A percentile compares a stretch with the other conserved stretches of the same genome.
Conservation (phyloP, 139 green algal genomes). For the Chlorella sp. region DNA sequence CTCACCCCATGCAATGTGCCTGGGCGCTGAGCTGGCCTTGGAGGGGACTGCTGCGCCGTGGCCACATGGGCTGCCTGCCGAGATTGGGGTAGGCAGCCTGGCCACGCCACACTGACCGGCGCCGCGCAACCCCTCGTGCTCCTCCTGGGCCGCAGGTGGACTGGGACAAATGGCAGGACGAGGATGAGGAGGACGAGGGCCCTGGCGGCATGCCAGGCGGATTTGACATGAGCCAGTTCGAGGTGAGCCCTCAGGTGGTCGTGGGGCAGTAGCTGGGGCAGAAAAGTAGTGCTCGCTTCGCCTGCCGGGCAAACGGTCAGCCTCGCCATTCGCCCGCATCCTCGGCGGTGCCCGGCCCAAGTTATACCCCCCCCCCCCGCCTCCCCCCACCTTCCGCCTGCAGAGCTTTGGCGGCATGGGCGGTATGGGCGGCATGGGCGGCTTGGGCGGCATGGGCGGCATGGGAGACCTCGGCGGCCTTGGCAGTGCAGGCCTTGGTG, state of each 20-base stretch:
- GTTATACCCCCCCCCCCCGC: background rate
- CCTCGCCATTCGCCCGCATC: background rate
- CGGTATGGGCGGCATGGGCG: conserved; percentile 21
- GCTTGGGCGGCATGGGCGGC: background rate
- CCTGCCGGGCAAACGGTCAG: background rate
- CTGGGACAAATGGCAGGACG: conserved; percentile 72
- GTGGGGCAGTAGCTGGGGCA: background rate
- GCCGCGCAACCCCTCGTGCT: no score
- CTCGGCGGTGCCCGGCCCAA: no score
- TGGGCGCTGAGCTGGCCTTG: no score
- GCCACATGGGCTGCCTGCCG: no score
- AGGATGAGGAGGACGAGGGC: conserved; percentile 66
- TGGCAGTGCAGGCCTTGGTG: background rate
- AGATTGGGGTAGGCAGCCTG: no score
- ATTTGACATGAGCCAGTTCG: conserved; percentile 46
- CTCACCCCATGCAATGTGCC: no score
- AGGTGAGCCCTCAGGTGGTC: conserved; percentile 37
- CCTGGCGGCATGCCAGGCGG: conserved; percentile 28
- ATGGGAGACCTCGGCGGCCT: background rate
- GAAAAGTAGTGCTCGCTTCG: background rate
- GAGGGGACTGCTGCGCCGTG: no score
- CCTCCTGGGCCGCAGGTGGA: conserved; percentile 29
- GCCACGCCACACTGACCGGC: no score
- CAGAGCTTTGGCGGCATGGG: conserved; percentile 42
- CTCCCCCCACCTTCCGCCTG: background rate